A percentile compares a stretch with the other conserved stretches of the same genome.
These are phyloP conservation scores for Ailanthus altissimus DNA, from an alignment of 345 rosid genomes.

Conservation along the genomic window DNA sequence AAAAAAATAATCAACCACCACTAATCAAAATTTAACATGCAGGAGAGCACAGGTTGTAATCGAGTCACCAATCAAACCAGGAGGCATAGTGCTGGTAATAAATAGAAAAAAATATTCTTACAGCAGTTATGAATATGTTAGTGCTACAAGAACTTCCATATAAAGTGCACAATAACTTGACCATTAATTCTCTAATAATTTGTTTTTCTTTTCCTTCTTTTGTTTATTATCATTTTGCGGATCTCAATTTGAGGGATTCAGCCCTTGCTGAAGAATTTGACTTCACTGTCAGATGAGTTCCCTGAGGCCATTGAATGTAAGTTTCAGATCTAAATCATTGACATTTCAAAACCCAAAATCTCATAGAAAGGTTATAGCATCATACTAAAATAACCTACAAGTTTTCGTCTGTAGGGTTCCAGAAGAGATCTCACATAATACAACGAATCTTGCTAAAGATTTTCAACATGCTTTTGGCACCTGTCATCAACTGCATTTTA, in stretches of 20 bases:
- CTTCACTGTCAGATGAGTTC: conserved; percentile 59
- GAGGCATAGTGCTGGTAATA: conserved; percentile 59
- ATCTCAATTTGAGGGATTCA: conserved; percentile 23
- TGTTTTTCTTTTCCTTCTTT: neutral
- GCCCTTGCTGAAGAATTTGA: conserved; percentile 55
- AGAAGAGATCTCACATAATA: conserved; percentile 55
- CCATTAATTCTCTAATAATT: neutral
- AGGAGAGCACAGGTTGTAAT: conserved; percentile 65
- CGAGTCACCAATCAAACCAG: conserved; percentile 84
- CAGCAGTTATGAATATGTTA: neutral
- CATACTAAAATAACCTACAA: neutral
- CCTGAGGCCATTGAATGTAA: conserved; percentile 66
- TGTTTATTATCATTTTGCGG: too few species aligned
- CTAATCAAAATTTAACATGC: conserved; percentile 21
- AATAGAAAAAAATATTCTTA: neutral
- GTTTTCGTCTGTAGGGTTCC: conserved; percentile 53
- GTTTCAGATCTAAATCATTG: conserved; percentile 13
- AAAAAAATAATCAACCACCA: neutral
- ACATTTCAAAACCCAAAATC: neutral
- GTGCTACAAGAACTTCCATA: neutral
- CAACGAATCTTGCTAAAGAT: conserved; percentile 36
- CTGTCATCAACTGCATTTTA: conserved; percentile 45
- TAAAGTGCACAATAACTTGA: neutral
- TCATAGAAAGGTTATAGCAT: neutral
- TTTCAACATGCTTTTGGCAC: conserved; percentile 45